Conservation (phyloP, 768 basidiomycete species). For the Collybia sp. region DNA sequence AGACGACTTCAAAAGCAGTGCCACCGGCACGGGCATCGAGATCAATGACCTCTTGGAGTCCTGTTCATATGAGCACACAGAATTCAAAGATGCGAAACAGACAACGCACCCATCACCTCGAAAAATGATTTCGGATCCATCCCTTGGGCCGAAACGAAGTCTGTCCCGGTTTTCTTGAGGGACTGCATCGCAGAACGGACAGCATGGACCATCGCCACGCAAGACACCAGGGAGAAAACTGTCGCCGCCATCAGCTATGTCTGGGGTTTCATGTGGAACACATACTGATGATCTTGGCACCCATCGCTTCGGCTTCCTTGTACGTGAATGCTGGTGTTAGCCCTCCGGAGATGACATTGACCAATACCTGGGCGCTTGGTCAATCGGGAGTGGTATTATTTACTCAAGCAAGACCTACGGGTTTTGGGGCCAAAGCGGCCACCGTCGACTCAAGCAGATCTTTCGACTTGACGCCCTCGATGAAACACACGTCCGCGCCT, state of each 20-base stretch:
- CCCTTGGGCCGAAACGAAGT: slow-evolving; percentile 51
- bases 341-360: slow-evolving; percentile 78
- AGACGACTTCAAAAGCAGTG: slow-evolving; percentile 34
- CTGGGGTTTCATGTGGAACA: slow-evolving; percentile 3
- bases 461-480: slow-evolving; percentile 70
- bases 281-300: slow-evolving; percentile 77
- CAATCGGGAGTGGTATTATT: neutral
- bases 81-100: neutral
- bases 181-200: slow-evolving; percentile 74
- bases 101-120: slow-evolving; percentile 61
- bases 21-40: slow-evolving; percentile 58
- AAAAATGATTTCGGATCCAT: slow-evolving; percentile 81
- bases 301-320: slow-evolving; percentile 61
- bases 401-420: slow-evolving; percentile 31
- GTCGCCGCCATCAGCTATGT: neutral
- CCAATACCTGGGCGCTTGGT: slow-evolving; percentile 44
- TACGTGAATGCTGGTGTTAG: slow-evolving; percentile 72
- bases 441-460: slow-evolving; percentile 63
- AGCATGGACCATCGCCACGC: slow-evolving; percentile 74
- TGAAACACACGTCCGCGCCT: slow-evolving; percentile 80
- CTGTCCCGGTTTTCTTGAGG: slow-evolving; percentile 74
- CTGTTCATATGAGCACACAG: slow-evolving; percentile 16
- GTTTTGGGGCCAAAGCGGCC: slow-evolving; percentile 64
- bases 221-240: slow-evolving; percentile 78
- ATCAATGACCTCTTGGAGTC: slow-evolving; percentile 47